Evolutionary conservation across 2,329 filamentous ascomycete genomes (phyloP).

Genomic region (Colletotrichum sp.): DNA sequence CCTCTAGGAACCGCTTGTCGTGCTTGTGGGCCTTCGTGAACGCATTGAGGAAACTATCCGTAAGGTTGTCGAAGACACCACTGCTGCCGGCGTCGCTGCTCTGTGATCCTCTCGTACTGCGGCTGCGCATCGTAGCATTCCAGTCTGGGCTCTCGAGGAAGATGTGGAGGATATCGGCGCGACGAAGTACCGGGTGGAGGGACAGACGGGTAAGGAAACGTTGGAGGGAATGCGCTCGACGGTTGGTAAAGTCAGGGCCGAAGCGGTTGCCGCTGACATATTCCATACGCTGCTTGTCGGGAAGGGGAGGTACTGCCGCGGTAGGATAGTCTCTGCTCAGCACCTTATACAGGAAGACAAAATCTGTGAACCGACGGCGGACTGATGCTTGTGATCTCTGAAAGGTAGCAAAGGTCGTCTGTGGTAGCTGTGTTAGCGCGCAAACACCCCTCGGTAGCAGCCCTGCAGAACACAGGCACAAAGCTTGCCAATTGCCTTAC

Average conservation of each 20-base stretch:
- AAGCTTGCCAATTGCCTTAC: slow-evolving; percentile 49
- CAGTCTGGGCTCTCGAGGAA: slow-evolving; percentile 95
- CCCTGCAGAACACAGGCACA: background rate
- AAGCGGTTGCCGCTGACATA: slow-evolving; percentile 97
- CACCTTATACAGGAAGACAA: slow-evolving; percentile 93
- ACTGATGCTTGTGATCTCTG: slow-evolving; percentile 80
- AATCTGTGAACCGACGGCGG: slow-evolving; percentile 95
- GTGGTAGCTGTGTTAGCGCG: slow-evolving; percentile 1
- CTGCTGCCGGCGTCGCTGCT: slow-evolving; percentile 53
- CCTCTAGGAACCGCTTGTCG: slow-evolving; percentile 92
- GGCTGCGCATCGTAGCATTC: slow-evolving; percentile 92
- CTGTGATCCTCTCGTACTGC: slow-evolving; percentile 69
- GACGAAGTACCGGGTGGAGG: slow-evolving; percentile 86
- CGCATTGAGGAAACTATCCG: slow-evolving; percentile 95
- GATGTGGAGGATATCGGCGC: slow-evolving; percentile 80
- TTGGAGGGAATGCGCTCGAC: slow-evolving; percentile 87
- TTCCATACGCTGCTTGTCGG: slow-evolving; percentile 99
- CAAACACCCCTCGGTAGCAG: background rate
- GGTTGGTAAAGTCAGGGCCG: slow-evolving; percentile 86
- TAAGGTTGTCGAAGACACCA: slow-evolving; percentile 92
- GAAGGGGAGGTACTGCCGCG: slow-evolving; percentile 90
- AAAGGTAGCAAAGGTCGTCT: slow-evolving; percentile 96
- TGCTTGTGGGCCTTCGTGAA: slow-evolving; percentile 97
- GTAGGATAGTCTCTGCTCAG: slow-evolving; percentile 87
- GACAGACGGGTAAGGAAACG: slow-evolving; percentile 88